Base-by-base conservation (phyloP, 768 basidiomycete genomes). In the Cubamyces lactineus region DNA sequence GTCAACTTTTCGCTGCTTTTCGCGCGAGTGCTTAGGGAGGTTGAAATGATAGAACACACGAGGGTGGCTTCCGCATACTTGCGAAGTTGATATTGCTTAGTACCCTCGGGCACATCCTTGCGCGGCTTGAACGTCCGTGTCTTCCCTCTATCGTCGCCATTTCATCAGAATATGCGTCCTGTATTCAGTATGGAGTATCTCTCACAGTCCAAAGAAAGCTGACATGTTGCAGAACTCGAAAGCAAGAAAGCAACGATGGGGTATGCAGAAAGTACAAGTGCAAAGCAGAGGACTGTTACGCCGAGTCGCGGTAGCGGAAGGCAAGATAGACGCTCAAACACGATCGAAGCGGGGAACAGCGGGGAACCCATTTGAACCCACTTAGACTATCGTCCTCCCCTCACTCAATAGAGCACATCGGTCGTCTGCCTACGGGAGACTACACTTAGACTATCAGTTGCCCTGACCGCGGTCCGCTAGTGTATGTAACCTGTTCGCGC, bases 11-110 rank as follows among this genome's bases (percentile, higher is more conserved):
- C 9, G 34, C 34, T 34, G 9, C 34, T 6, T 34, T 11, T 6
- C 9, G 34, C 34, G 34, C 6, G 1, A 1, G 9, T 11, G 34
- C 34, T n/a, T n/a, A n/a, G 34, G 41, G 1, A 19, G 2, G 28
- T 19, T 46, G 17, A 2, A 17, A 46, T 30, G 39, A n/a, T 11
- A 11, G 26, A 28, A 59, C 82, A 71, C 75, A 92, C 94, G 73
- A 96, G 78, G 28, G 95, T 96, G n/a, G 94, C 94, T 72, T 95
- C 94, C 8, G 94, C 94, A 71, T 96, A 98, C 81, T 98, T 98
- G 75, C 97, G 88, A 66, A 99, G 80, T 78, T 98, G 96, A 74
- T 96, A 98, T 73, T 98, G 96, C 76, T 96, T 96, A 41, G 96
- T 96, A 42, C 96, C 96, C 74, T 96, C 94, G 5, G 94, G 91